Evolutionary conservation across 2,329 filamentous ascomycete species (phyloP).

Genomic region (Diaporthe velutina): DNA sequence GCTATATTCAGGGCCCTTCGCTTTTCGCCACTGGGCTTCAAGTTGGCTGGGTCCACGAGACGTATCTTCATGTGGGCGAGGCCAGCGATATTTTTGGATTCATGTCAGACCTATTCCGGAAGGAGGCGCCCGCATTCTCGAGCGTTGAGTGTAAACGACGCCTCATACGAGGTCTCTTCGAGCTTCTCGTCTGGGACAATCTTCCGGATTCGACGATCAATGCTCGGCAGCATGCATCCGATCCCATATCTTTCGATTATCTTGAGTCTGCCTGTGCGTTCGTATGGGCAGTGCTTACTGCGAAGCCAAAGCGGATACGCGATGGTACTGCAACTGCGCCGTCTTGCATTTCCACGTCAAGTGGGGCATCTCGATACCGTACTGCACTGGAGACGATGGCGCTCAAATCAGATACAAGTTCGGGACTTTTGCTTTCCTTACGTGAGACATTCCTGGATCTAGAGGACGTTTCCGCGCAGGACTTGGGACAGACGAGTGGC

Average conservation of each 20-base stretch:
- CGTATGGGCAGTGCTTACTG: neutral
- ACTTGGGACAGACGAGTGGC: neutral
- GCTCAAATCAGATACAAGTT: neutral
- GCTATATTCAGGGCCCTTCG: neutral
- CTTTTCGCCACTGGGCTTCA: constrained; percentile 7
- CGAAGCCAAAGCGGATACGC: neutral
- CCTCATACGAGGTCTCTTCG: neutral
- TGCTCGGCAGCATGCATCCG: neutral
- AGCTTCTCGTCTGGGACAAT: constrained; percentile 10
- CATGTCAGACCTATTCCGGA: neutral
- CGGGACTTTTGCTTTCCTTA: neutral
- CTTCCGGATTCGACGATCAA: neutral
- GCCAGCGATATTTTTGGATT: neutral
- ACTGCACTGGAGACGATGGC: neutral
- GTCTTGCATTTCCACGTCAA: too few species aligned
- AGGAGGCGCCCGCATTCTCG: neutral
- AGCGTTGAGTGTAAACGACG: neutral
- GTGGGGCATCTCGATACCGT: neutral
- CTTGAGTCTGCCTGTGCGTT: neutral
- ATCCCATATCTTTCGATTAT: neutral
- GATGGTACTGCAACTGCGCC: too few species aligned
- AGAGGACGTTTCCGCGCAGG: neutral
- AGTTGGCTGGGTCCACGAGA: neutral
- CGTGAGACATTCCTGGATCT: neutral
- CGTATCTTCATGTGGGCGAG: neutral